Percentiles rank a stretch among this genome's conserved stretches.
Evolutionary conservation across 768 basidiomycete genomes (phyloP).

Genomic region (Naematelia aurantialba): DNA sequence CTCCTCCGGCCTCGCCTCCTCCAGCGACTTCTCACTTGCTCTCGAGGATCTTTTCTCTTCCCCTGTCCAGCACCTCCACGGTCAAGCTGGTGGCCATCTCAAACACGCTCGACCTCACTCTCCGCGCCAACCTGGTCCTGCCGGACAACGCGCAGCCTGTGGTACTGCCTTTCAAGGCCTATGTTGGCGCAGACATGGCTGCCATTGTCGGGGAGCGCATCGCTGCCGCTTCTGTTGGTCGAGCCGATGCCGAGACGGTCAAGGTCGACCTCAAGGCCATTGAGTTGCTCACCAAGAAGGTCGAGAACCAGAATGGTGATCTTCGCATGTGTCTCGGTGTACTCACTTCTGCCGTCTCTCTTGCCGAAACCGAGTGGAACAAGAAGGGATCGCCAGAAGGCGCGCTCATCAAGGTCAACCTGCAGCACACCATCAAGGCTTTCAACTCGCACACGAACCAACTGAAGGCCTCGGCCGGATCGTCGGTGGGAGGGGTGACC

Average conservation of each 20-base stretch:
- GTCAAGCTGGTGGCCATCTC: conserved; percentile 50
- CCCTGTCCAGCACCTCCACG: conserved; percentile 22
- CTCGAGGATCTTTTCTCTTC: conserved; percentile 47
- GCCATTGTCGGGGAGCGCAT: conserved; percentile 47
- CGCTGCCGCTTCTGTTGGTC: conserved; percentile 10
- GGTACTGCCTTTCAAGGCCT: conserved; percentile 49
- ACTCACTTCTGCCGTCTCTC: conserved; percentile 39
- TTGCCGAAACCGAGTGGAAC: conserved; percentile 48
- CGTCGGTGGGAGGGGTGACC: conserved; percentile 7
- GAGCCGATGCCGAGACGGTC: conserved; percentile 17
- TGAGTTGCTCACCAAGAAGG: conserved; percentile 48
- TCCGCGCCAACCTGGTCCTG: conserved; percentile 44
- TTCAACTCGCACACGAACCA: conserved; percentile 45
- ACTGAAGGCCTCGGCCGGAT: conserved; percentile 42
- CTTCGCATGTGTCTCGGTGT: conserved; percentile 48
- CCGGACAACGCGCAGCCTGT: conserved; percentile 35
- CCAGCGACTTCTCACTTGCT: conserved; percentile 44
- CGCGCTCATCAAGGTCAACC: conserved; percentile 36
- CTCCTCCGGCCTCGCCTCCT: conserved; percentile 31
- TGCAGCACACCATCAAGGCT: conserved; percentile 48
- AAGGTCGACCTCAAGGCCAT: conserved; percentile 48
- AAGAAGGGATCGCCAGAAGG: conserved; percentile 29
- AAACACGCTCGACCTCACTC: conserved; percentile 51
- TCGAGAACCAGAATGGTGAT: conserved; percentile 51
- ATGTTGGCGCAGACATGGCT: conserved; percentile 44